Percentiles rank a stretch among this genome's conserved stretches.
phyloP scores from a whole-genome alignment of 2,329 filamentous ascomycete genomes.

The Pestalotiopsis sp. region DNA sequence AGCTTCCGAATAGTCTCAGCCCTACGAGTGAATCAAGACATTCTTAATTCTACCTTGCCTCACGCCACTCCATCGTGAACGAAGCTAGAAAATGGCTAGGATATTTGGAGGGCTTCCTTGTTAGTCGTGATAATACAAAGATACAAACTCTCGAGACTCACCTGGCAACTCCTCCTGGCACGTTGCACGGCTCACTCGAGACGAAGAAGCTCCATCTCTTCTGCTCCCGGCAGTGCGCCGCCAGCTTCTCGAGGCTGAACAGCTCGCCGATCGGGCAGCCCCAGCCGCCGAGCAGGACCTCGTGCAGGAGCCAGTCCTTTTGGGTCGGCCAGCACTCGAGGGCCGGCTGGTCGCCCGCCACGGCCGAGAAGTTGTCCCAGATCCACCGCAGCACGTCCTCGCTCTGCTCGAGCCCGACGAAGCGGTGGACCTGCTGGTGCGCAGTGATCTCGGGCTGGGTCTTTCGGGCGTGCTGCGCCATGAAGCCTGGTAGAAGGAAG shows the following conservation, averaged over 20 bases:
- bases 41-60: not conserved
- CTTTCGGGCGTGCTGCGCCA: slow-evolving; percentile 38
- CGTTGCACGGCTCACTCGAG: slow-evolving; percentile 47
- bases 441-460: slow-evolving; percentile 36
- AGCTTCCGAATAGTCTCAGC: not conserved
- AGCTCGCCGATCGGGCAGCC: slow-evolving; percentile 53
- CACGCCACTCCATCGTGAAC: not conserved
- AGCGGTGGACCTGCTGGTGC: slow-evolving; percentile 41
- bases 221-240: slow-evolving; percentile 36
- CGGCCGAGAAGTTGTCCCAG: slow-evolving; percentile 42
- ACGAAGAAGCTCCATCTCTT: slow-evolving; percentile 49
- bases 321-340: slow-evolving; percentile 40
- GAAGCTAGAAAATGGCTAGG: slow-evolving; percentile 35
- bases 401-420: slow-evolving; percentile 50
- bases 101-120: slow-evolving; percentile 34
- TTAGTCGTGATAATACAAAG: not conserved
- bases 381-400: slow-evolving; percentile 44
- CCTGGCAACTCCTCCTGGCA: slow-evolving; percentile 38
- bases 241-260: slow-evolving; percentile 48
- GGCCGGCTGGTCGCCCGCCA: slow-evolving; percentile 44
- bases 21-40: not conserved
- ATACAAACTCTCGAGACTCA: slow-evolving; percentile 10
- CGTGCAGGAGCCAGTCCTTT: slow-evolving; percentile 35
- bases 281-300: slow-evolving; percentile 50
- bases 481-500: no score